A percentile compares a stretch with the other conserved stretches of the same genome.
phyloP scores from a whole-genome alignment of 108 stramenopile species.

The Skeletonema costatum region DNA sequence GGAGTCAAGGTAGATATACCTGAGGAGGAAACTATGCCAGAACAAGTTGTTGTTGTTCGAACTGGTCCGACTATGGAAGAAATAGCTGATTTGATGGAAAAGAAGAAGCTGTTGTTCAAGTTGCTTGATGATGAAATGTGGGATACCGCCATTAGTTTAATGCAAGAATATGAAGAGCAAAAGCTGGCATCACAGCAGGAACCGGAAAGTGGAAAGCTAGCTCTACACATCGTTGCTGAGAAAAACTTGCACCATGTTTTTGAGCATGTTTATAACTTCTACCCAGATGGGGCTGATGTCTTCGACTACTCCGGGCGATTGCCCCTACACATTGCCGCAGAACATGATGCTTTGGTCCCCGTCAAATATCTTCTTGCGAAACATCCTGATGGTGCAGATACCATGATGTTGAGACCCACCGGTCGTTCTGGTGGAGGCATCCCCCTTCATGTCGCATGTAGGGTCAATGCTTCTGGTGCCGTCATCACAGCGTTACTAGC shows the following conservation, averaged over 20 bases:
- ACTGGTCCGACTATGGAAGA: constrained; percentile 34
- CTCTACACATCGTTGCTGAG: constrained; percentile 80
- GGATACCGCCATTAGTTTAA: constrained; percentile 35
- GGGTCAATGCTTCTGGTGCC: constrained; percentile 32
- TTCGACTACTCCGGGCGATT: constrained; percentile 82
- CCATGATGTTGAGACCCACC: constrained; percentile 49
- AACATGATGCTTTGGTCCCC: constrained; percentile 60
- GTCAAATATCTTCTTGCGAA: constrained; percentile 38
- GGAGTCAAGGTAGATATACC: background rate
- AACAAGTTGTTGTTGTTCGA: constrained; percentile 13
- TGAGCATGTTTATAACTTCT: constrained; percentile 72
- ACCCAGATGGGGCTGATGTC: constrained; percentile 70
- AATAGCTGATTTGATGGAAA: constrained; percentile 14
- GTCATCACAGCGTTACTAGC: constrained; percentile 44
- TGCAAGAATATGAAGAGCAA: constrained; percentile 23
- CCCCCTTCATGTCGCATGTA: constrained; percentile 47
- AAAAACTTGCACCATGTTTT: constrained; percentile 64
- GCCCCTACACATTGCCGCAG: constrained; percentile 88
- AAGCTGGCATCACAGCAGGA: constrained; percentile 40
- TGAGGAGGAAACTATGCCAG: background rate
- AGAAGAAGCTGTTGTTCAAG: constrained; percentile 23
- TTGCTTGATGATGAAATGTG: constrained; percentile 37
- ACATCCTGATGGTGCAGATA: constrained; percentile 45
- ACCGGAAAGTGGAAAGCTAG: constrained; percentile 70
- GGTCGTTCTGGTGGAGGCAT: constrained; percentile 46